Base-by-base conservation (phyloP, 2,329 filamentous ascomycete genomes). In the Tolypocladium ophioglossoides region DNA sequence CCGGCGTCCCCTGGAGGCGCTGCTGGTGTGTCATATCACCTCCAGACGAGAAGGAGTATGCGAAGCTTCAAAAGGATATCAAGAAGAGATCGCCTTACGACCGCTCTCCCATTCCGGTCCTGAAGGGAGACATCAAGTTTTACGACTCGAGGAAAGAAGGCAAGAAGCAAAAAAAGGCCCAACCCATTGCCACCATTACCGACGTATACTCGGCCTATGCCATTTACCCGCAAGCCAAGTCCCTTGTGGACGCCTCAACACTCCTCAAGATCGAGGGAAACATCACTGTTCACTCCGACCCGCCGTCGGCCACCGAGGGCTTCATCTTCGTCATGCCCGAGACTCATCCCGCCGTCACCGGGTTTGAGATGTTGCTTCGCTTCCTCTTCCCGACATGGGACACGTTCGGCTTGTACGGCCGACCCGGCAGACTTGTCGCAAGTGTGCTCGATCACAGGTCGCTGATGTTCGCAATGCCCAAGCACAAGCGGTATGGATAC, bases 321-420 rank as follows among this genome's bases (percentile, higher is more conserved):
- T 96, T 96, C 63, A 89, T 99, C 5, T 99, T 99, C 65, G 85
- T 97, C 61, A 96, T 99, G 91, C 94, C 94, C 4, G 94, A 99
- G 69, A 82, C 87, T 1, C 90, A 89, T 64, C 86, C 92, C n/a
- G 91, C 90, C 20, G 87, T 99, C 14, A 88, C 84, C 53, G 94
- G 94, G 0, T 96, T 97, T 62, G 94, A 97, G 69, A 96, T 95
- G 78, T 86, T 99, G 78, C 77, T 99, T 37, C 83, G 90, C 48
- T 96, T 89, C 73, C 76, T 99, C 14, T 95, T 99, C 67, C 94
- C 94, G 0, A 89, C 91, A 0, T 99, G 89, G 76, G 94, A 99
- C 67, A 89, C 89, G 0, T 99, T 96, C 68, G 84, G 80, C 40
- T 76, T 99, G 1, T 99, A 99, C 63, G 94, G 94, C 32, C 86